Evolutionary conservation across 73 alveolate genomes (phyloP).

Genomic region (Halteria grandinella): DNA sequence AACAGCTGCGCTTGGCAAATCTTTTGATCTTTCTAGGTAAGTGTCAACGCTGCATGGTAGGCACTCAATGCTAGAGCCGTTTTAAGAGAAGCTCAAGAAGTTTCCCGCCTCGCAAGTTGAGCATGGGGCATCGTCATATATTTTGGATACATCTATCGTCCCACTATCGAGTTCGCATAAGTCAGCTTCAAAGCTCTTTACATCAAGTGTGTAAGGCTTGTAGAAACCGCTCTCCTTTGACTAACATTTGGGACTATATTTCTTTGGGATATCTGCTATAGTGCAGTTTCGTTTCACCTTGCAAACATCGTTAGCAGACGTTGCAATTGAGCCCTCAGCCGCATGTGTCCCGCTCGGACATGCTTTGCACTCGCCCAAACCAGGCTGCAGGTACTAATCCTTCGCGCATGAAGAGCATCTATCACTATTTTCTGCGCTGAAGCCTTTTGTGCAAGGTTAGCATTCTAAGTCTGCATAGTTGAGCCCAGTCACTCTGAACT

Average conservation of each 20-base stretch:
- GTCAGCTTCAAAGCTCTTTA: too few species aligned
- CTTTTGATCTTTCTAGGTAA: too few species aligned
- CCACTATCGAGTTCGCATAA: too few species aligned
- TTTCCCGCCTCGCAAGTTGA: too few species aligned
- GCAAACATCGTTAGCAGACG: background rate
- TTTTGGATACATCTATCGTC: too few species aligned
- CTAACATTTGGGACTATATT: background rate
- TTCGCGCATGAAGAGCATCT: slow-evolving; percentile 25
- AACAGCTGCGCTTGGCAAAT: too few species aligned
- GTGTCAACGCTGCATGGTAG: too few species aligned
- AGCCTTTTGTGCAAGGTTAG: slow-evolving; percentile 22
- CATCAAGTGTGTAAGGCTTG: too few species aligned
- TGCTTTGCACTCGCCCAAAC: slow-evolving; percentile 22
- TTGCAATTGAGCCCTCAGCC: slow-evolving; percentile 9
- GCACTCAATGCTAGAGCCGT: too few species aligned
- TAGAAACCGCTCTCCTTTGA: too few species aligned
- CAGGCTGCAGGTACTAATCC: slow-evolving; percentile 22
- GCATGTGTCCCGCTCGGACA: slow-evolving; percentile 23
- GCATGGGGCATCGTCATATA: too few species aligned
- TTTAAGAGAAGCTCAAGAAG: too few species aligned
- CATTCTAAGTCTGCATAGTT: slow-evolving; percentile 23
- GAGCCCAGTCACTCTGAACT: slow-evolving; percentile 24
- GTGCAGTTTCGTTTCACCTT: slow-evolving; percentile 1
- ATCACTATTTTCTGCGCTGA: slow-evolving; percentile 1
- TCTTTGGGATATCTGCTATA: slow-evolving; percentile 18